These are phyloP conservation scores for Sphagnum magellanicum DNA, from an alignment of 228 moss, liverwort and hornwort genomes.

Conservation along the genomic window DNA sequence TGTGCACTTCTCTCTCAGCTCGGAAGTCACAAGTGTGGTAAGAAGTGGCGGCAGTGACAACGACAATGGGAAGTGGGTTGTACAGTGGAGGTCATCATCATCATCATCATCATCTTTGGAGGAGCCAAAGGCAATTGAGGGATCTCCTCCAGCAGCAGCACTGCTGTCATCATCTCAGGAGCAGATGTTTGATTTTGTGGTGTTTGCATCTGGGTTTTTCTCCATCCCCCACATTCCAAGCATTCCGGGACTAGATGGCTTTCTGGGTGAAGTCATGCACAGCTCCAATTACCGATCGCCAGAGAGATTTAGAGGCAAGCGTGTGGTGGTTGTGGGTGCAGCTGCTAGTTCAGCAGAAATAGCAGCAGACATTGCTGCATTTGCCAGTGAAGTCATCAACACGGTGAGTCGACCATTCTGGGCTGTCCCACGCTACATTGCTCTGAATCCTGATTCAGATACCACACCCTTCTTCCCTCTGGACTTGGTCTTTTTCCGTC, in stretches of 20 bases:
- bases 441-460: conserved; percentile 9
- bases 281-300: conserved; percentile 11
- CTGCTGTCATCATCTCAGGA: too few relatives aligned
- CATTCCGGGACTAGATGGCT: conserved; percentile 11
- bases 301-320: conserved; percentile 12
- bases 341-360: conserved; percentile 10
- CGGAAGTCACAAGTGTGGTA: conserved; percentile 10
- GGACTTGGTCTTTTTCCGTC: conserved; percentile 12
- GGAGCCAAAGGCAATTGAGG: background rate
- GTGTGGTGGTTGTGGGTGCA: conserved; percentile 14
- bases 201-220: conserved; percentile 17
- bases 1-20: conserved; percentile 17
- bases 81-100: conserved; percentile 1
- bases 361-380: conserved; percentile 8
- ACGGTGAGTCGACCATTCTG: conserved; percentile 5
- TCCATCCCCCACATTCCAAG: conserved; percentile 5
- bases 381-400: conserved; percentile 10
- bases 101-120: background rate
- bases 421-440: conserved; percentile 12
- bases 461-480: conserved; percentile 16
- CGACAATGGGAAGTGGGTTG: conserved; percentile 10
- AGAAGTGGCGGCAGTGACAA: conserved; percentile 1
- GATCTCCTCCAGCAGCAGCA: too few relatives aligned
- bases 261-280: conserved; percentile 8
- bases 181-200: conserved; percentile 14